Evolutionary conservation across 1,284 basidiomycete species (phyloP), one percentile per base, ranked within the genome.

Genomic region (Fistulinella staudtii): DNA sequence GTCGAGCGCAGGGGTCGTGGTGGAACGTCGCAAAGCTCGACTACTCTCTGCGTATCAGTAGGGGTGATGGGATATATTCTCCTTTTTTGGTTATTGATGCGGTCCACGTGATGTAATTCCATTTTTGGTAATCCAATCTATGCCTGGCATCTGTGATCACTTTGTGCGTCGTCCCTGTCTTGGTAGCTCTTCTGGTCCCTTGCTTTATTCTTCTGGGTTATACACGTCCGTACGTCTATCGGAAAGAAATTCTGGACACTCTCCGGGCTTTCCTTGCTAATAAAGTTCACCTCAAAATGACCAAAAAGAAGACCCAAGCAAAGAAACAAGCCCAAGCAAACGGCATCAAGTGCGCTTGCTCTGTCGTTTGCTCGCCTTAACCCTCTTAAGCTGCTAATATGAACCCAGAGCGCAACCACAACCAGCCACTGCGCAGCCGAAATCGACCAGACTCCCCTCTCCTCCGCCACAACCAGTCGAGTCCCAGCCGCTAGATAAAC

Each of bases 261-360:
- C 29, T 57, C 25, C 36, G 36, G 35, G 23, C 37, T 1, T 41
- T 50, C 7, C 5, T 58, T 35, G 6, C 37, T 17, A 14, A 36
- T 5, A 51, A 37, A 38, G n/a, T 38, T 24, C 29, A 29, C 10
- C 30, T 43, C 9, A 53, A 39, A 45, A 72, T 72, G 70, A 57
- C 60, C 53, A 72, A 71, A 53, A 69, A 71, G 53, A 67, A 55
- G 39, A 57, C 63, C 8, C 55, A 54, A 28, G 50, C 56, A 2
- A 64, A 56, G 52, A 70, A 64, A 47, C 57, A 57, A 40, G 43
- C 60, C 9, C 54, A 63, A 45, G 52, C 54, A 24, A 61, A 56
- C 23, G 46, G 49, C 36, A 54, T 50, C 50, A 56, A 54, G 60
- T 62, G 38, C 47, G 61, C 40, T 37, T 35, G 29, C 39, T 18